Base-by-base conservation (phyloP, 176 grass and related monocot species). In the Rhynchospora tenuis region DNA sequence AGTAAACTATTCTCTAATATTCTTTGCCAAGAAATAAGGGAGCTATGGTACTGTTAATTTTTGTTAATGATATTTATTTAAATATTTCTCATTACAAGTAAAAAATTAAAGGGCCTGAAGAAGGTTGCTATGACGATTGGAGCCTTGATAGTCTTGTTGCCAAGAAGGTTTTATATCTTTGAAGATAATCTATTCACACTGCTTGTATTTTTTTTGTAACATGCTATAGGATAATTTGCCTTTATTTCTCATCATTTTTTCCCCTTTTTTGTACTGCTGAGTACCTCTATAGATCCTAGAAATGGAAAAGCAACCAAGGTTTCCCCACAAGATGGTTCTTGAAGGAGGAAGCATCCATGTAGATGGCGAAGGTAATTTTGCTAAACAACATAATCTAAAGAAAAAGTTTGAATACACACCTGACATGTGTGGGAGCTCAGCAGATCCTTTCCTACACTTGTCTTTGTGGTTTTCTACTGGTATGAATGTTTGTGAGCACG, bases 281-380 rank as follows among this genome's bases (percentile, higher is more conserved):
- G 54, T 80, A 22, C 6, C 63, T 64, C 1, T 17, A 0, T 82
- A 95, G 95, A 95, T 98, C 80, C 38, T 91, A 0, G 92, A 91
- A 42, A 88, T 91, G 13, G 92, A 98, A 81, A 90, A 71, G 82
- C 66, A 88, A 55, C 66, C 87, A 89, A 88, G 90, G 84, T 94
- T 93, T 87, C 62, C 82, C 7, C 95, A 98, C 24, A 62, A 59
- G 24, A 98, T 98, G 81, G 57, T 98, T 84, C 89, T 98, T 10
- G 95, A 98, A 88, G 95, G 95, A 82, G 95, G 95, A 91, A 94
- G 95, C 73, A 94, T 98, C 70, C 95, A 98, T 80, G 95, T 94
- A 16, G 95, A 98, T 43, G 92, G 92, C 58, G 95, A 98, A 91
- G 95, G 95, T 98, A 59, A 79, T 1, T 26, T 56, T 84, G 7